These are phyloP conservation scores for Vachellia collinsii DNA, from an alignment of 306 rosid genomes.

Conservation along the genomic window DNA sequence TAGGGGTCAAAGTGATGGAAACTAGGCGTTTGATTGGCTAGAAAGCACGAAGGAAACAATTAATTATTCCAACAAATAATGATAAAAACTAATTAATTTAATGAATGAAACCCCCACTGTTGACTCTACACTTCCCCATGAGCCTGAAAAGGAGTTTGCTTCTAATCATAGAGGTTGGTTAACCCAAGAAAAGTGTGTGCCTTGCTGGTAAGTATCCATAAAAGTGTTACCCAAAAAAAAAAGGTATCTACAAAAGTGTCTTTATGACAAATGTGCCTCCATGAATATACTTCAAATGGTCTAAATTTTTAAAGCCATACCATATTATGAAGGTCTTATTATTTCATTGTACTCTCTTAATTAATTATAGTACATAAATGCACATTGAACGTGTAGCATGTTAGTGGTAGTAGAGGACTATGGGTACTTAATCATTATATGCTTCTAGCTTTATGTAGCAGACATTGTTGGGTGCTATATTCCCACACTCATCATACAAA, in stretches of 20 bases:
- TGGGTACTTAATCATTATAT: too few species aligned
- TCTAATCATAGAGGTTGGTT: neutral
- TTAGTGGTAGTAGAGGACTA: slow-evolving; percentile 14
- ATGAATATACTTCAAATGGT: slow-evolving; percentile 16
- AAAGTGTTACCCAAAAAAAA: too few species aligned
- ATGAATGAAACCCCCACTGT: neutral
- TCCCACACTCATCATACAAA: neutral
- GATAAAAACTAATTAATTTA: neutral
- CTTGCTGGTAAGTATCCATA: neutral
- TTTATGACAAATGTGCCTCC: neutral
- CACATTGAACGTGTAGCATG: slow-evolving; percentile 11
- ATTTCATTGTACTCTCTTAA: slow-evolving; percentile 24
- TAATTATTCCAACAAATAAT: slow-evolving; percentile 9
- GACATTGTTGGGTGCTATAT: slow-evolving; percentile 30
- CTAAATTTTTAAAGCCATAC: slow-evolving; percentile 5
- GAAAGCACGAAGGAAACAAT: slow-evolving; percentile 19
- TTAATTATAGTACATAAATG: slow-evolving; percentile 2
- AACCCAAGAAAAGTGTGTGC: neutral
- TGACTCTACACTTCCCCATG: slow-evolving; percentile 7
- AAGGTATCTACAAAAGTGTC: neutral
- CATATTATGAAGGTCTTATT: slow-evolving; percentile 31
- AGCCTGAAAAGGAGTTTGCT: neutral
- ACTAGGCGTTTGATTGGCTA: slow-evolving; percentile 22
- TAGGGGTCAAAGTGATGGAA: neutral
- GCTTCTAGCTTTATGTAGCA: neutral